Base-by-base conservation (phyloP, 1,284 basidiomycete genomes). In the Cutaneotrichosporon spelunceum region DNA sequence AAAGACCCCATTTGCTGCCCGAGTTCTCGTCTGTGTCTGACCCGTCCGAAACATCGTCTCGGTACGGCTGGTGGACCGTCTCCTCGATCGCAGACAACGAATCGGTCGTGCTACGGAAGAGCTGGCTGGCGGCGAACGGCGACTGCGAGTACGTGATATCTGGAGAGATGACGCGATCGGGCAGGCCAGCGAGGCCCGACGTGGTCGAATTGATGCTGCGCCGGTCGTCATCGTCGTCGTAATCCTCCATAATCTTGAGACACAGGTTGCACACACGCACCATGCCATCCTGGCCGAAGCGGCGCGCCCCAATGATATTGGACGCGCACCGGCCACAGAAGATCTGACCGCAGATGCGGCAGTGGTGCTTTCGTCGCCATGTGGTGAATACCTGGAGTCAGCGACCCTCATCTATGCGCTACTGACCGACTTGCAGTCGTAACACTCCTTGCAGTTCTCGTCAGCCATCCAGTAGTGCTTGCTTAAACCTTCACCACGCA, bases 391-490 rank as follows among this genome's bases (percentile, higher is more conserved):
- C 82, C 89, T 90, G 77, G 87, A 90, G 91, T 75, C 89, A 91
- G 72, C 90, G 92, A 69, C 2, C 93, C 27, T 19, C 45, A 24
- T 7, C 1, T 3, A 1, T 19, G 2, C 39, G 16, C 3, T 8
- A 63, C 74, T 67, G 57, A 78, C 74, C 19, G 74, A 77, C 65
- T 77, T 91, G 81, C 93, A 96, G 75, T 94, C 91, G 74, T 91
- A 94, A 74, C 93, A 96, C 72, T 97, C 95, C 73, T 90, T 96
- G 71, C 90, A 92, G 61, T 90, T 89, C 72, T 94, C 91, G 73
- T 99, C 96, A 64, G 93, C 91, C 91, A 96, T 95, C 93, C 93
- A 97, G 74, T 95, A 96, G 72, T 94, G 90, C 65, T 62, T 78
- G 60, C 67, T 72, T 62, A 80, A 59, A 4, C 79, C 80, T 84